Percentiles rank a stretch among this genome's conserved stretches.
Evolutionary conservation across 1,139 yeast genomes (phyloP).

Genomic region (Protomyces inundatus): DNA sequence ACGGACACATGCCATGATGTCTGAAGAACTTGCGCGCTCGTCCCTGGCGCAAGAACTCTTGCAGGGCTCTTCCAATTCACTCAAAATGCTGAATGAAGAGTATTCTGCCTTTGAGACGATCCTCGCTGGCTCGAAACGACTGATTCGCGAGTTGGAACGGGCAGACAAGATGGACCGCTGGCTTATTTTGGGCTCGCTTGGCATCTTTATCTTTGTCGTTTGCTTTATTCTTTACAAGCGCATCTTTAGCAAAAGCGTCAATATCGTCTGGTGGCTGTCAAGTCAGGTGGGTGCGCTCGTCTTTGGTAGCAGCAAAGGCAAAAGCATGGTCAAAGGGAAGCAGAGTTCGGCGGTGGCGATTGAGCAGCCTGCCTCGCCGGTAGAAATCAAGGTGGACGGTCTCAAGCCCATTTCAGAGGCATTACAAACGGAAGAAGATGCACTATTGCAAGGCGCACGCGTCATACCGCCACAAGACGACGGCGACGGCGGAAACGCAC

Average conservation of each 20-base stretch:
- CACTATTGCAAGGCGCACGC: not conserved
- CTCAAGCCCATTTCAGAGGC: not conserved
- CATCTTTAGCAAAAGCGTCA: constrained; percentile 19
- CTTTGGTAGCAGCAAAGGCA: not conserved
- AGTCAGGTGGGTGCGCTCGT: not conserved
- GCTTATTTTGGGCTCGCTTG: constrained; percentile 54
- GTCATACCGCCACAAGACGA: not conserved
- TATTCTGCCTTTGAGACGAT: constrained; percentile 53
- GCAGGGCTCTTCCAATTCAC: constrained; percentile 54
- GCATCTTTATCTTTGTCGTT: constrained; percentile 39
- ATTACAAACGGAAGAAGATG: not conserved
- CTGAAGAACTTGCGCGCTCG: constrained; percentile 46
- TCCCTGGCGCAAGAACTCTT: constrained; percentile 58
- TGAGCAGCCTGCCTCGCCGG: not conserved
- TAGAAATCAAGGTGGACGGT: no score
- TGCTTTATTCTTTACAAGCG: constrained; percentile 14
- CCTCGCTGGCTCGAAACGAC: constrained; percentile 50
- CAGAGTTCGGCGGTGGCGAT: not conserved
- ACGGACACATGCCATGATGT: constrained; percentile 25
- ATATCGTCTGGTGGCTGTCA: constrained; percentile 5
- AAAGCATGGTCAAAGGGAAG: not conserved
- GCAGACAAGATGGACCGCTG: constrained; percentile 60
- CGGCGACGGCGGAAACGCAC: not conserved
- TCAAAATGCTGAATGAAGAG: constrained; percentile 48
- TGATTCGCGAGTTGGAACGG: constrained; percentile 60